Evolutionary conservation across 495 filamentous ascomycete species (phyloP).

Genomic region (Parathielavia appendiculata): DNA sequence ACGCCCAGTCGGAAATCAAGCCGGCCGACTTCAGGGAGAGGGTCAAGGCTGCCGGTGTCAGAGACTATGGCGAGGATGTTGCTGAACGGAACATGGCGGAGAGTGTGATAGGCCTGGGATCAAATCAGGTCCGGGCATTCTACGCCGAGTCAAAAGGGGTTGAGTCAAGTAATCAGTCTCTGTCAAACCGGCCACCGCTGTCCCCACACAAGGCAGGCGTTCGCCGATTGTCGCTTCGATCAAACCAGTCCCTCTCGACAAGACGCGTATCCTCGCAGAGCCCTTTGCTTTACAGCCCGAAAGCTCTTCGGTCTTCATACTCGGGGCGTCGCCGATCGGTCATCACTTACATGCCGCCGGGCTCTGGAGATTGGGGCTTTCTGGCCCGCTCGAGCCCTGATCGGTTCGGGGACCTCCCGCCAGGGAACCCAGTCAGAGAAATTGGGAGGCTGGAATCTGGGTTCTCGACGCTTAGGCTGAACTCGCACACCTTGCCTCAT

Average conservation of each 20-base stretch:
- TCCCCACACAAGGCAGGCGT: neutral
- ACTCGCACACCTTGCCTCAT: conserved; percentile 4
- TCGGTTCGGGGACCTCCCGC: neutral
- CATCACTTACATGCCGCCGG: conserved; percentile 19
- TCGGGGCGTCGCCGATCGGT: conserved; percentile 20
- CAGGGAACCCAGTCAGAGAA: neutral
- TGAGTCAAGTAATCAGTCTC: neutral
- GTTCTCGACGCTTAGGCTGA: neutral
- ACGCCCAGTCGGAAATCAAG: conserved; percentile 47
- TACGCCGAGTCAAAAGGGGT: conserved; percentile 20
- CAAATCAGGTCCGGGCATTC: conserved; percentile 31
- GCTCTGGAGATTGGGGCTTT: neutral
- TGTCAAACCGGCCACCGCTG: neutral
- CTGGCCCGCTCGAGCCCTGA: neutral
- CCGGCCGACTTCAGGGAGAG: conserved; percentile 42
- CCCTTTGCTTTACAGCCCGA: neutral
- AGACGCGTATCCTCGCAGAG: neutral
- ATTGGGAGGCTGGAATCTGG: neutral
- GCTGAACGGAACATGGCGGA: conserved; percentile 48
- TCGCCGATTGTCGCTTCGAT: neutral
- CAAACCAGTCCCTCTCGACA: neutral
- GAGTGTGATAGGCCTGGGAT: conserved; percentile 31
- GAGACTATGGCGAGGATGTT: conserved; percentile 52
- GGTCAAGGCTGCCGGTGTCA: conserved; percentile 41
- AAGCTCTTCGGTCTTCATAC: neutral